These are phyloP conservation scores for Crithidia expoeki DNA, from an alignment of 208 protist genomes.

Conservation along the genomic window DNA sequence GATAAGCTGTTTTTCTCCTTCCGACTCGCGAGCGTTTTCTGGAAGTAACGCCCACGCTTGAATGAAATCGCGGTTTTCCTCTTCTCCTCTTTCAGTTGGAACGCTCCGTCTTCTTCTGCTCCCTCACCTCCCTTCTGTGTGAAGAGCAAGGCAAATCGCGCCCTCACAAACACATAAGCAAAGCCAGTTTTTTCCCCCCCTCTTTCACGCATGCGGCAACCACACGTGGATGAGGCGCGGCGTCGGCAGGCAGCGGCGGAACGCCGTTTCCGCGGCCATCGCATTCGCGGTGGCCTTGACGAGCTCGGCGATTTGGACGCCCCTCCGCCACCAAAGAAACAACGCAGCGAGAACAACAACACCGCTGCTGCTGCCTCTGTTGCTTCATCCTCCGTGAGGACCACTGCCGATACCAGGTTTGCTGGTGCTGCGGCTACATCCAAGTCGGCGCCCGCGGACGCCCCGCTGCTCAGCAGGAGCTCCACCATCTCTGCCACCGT, in stretches of 20 bases:
- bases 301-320: constrained; percentile 77
- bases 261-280: constrained; percentile 56
- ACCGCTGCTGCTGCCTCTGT: neutral
- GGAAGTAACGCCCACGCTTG: too few relatives aligned
- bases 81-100: too few relatives aligned
- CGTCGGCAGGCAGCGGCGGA: constrained; percentile 32
- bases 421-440: too few relatives aligned
- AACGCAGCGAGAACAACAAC: constrained; percentile 2
- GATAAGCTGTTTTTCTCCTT: too few relatives aligned
- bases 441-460: too few relatives aligned
- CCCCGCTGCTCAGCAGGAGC: constrained; percentile 11
- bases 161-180: too few relatives aligned
- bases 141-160: too few relatives aligned
- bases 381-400: neutral
- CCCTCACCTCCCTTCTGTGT: too few relatives aligned
- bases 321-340: neutral
- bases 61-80: too few relatives aligned
- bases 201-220: constrained; percentile 21
- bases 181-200: neutral
- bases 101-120: too few relatives aligned
- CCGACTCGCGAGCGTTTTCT: too few relatives aligned
- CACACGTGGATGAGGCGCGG: constrained; percentile 17
- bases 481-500: constrained; percentile 39
- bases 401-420: too few relatives aligned
- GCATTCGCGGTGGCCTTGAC: constrained; percentile 73